phyloP scores from a whole-genome alignment of 2,329 filamentous ascomycete species.

The Acephala macrosclerotiorum region DNA sequence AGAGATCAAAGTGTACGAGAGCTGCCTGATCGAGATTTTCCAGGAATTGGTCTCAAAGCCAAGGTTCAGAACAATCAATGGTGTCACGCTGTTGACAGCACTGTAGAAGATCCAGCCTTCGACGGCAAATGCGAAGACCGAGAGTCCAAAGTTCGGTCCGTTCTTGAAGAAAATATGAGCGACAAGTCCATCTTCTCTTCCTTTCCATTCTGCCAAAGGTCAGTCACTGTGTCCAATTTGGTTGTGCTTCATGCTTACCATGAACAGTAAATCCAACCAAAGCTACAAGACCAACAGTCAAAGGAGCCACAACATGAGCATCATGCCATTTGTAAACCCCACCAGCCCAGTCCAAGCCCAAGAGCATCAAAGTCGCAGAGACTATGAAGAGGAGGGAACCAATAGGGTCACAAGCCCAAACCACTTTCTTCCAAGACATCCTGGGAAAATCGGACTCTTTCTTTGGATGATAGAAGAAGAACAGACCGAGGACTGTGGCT shows the following conservation, averaged over 20 bases:
- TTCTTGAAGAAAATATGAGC: constrained; percentile 62
- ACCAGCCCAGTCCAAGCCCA: constrained; percentile 55
- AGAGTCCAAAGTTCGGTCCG: constrained; percentile 61
- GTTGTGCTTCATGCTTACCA: constrained; percentile 40
- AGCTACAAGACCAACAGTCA: constrained; percentile 42
- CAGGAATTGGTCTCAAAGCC: constrained; percentile 56
- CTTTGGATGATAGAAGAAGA: constrained; percentile 57
- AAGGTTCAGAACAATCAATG: constrained; percentile 56
- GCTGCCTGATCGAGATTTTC: constrained; percentile 56
- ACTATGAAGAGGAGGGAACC: constrained; percentile 53
- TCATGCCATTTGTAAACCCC: constrained; percentile 48
- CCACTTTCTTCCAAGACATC: constrained; percentile 48
- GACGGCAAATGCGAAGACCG: constrained; percentile 62
- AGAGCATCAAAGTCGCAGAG: constrained; percentile 52
- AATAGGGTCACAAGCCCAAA: constrained; percentile 57
- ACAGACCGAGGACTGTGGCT: constrained; percentile 54
- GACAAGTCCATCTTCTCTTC: constrained; percentile 59
- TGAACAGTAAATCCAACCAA: constrained; percentile 46
- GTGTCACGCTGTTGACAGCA: constrained; percentile 58
- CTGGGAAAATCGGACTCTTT: constrained; percentile 45
- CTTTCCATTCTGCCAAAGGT: constrained; percentile 59
- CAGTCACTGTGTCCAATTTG: neutral
- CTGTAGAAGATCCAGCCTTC: constrained; percentile 67
- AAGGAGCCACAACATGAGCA: constrained; percentile 41
- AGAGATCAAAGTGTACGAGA: constrained; percentile 51